A percentile compares a stretch with the other conserved stretches of the same genome.
Conservation (phyloP, 441 rosid species). For the Aleurites moluccanus region DNA sequence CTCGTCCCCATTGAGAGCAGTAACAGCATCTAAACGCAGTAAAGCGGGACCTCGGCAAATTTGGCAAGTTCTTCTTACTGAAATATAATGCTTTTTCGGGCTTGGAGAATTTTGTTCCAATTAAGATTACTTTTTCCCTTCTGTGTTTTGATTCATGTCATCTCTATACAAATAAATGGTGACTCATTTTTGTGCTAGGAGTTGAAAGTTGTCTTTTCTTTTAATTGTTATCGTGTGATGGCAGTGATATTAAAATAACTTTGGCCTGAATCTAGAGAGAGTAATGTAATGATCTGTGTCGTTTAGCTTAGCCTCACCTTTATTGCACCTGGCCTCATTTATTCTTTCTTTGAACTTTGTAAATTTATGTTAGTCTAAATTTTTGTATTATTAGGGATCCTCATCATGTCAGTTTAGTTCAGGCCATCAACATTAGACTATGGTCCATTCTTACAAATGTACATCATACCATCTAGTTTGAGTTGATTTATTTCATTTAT, state of each 20-base stretch:
- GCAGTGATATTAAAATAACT: neutral
- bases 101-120: constrained; percentile 20
- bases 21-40: constrained; percentile 89
- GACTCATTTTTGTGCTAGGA: neutral
- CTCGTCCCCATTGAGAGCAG: constrained; percentile 81
- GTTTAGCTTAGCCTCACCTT: neutral
- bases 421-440: neutral
- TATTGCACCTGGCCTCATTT: neutral
- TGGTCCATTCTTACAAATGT: neutral
- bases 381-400: neutral
- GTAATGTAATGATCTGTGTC: neutral
- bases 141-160: neutral
- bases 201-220: neutral
- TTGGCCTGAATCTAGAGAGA: neutral
- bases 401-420: neutral
- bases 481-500: neutral
- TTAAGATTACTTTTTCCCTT: constrained; percentile 13
- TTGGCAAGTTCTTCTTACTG: constrained; percentile 52
- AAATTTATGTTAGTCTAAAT: neutral
- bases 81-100: constrained; percentile 26
- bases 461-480: neutral
- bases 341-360: neutral
- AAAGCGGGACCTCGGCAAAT: constrained; percentile 78
- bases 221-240: neutral
- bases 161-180: neutral